These are phyloP conservation scores for Dothiorella sarmentorum DNA, from an alignment of 2,329 filamentous ascomycete species.

Conservation along the genomic window DNA sequence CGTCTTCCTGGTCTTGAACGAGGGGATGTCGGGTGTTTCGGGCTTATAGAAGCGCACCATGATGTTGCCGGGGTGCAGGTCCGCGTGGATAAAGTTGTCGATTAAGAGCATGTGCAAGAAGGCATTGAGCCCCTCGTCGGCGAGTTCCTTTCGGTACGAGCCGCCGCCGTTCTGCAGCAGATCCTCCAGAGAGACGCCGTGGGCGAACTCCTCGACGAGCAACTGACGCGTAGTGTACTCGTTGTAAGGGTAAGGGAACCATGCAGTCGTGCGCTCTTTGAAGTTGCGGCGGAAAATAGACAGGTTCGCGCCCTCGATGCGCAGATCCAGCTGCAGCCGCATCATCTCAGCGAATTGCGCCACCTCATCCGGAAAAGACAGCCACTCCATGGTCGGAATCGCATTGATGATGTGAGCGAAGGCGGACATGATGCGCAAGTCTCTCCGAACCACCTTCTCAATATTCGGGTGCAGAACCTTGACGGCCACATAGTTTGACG, in stretches of 20 bases:
- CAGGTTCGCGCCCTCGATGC: slow-evolving; percentile 90
- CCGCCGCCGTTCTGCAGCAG: slow-evolving; percentile 91
- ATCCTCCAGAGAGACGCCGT: slow-evolving; percentile 84
- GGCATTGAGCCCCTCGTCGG: slow-evolving; percentile 89
- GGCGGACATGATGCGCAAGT: slow-evolving; percentile 89
- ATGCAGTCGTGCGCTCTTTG: slow-evolving; percentile 83
- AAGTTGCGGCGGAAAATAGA: slow-evolving; percentile 88
- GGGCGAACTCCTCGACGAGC: slow-evolving; percentile 90
- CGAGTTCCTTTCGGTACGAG: slow-evolving; percentile 89
- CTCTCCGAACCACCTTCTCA: slow-evolving; percentile 83
- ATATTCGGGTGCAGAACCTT: slow-evolving; percentile 94
- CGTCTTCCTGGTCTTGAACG: slow-evolving; percentile 36
- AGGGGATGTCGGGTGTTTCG: slow-evolving; percentile 60
- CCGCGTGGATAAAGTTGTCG: slow-evolving; percentile 96
- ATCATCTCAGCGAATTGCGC: slow-evolving; percentile 97
- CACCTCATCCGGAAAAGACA: slow-evolving; percentile 93
- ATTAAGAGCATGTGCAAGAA: slow-evolving; percentile 95
- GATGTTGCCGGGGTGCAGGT: slow-evolving; percentile 95
- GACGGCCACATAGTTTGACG: slow-evolving; percentile 88
- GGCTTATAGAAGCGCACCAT: slow-evolving; percentile 98
- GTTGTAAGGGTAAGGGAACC: slow-evolving; percentile 91
- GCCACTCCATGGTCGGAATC: slow-evolving; percentile 94
- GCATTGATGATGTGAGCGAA: slow-evolving; percentile 81
- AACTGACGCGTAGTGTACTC: slow-evolving; percentile 92
- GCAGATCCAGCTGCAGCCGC: slow-evolving; percentile 90